Evolutionary conservation across 148 eudicot species (phyloP), one percentile per base, ranked within the genome.

Genomic region (Persicaria maculosa): DNA sequence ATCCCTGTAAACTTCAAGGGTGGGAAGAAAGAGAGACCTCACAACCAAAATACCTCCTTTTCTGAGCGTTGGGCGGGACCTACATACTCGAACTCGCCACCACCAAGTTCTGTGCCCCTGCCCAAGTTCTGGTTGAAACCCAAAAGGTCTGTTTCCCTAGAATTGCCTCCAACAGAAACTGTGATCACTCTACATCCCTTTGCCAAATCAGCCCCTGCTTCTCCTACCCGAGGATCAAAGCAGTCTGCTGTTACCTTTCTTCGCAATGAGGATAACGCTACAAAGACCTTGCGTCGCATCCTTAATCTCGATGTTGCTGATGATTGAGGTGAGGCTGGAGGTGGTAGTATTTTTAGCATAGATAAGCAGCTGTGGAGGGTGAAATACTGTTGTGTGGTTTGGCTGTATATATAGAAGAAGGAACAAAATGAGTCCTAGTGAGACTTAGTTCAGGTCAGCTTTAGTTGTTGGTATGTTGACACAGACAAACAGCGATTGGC

Each of bases 51-150:
- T 10, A 64, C 76, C 45, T 19, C 36, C 67, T 82, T 72, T 72
- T 85, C 87, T 72, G 91, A 86, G 81, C 87, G 50, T 5, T 88
- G 89, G 91, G 91, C 91, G 17, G 91, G 91, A 64, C 91, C 91
- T 46, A 80, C 89, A 0, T 88, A 85, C 79, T 88, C 87, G 1
- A 85, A 85, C 50, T 88, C 91, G 6, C 91, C 91, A 14, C 89
- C 88, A 0, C 91, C 91, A 4, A 88, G 91, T 79, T 88, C 89
- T 16, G 73, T 88, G 80, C 91, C 91, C 58, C 84, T 88, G 0
- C 91, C 91, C 19, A 88, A 88, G 50, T 88, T 88, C 74, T 86
- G 83, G 0, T 2, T 86, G 52, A 72, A 72, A 31, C 85, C 91
- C 2, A 88, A 86, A 71, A 47, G 87, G 76, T 82, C 79, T 15